Conservation (phyloP, 306 rosid genomes). For the Vachellia collinsii region DNA sequence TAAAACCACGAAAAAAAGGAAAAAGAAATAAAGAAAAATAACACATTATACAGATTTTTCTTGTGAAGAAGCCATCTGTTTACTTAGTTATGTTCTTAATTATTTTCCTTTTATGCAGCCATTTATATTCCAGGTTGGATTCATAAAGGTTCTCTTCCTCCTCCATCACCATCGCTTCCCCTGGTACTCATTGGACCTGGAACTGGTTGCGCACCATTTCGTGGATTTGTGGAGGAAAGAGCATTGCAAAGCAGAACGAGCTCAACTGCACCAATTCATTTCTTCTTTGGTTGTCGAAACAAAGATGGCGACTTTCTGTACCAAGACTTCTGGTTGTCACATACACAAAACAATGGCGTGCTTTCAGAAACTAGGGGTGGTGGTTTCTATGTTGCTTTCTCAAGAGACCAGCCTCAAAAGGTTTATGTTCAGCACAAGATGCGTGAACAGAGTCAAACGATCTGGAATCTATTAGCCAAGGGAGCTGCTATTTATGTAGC, state of each 20-base stretch:
- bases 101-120: slow-evolving; percentile 50
- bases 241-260: slow-evolving; percentile 55
- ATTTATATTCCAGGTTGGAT: slow-evolving; percentile 71
- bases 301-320: slow-evolving; percentile 75
- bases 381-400: slow-evolving; percentile 87
- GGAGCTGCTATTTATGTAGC: slow-evolving; percentile 90
- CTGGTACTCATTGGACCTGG: slow-evolving; percentile 92
- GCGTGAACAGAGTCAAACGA: slow-evolving; percentile 62
- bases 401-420: slow-evolving; percentile 80
- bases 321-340: slow-evolving; percentile 75
- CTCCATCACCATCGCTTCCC: slow-evolving; percentile 81
- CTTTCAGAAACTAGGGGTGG: slow-evolving; percentile 83
- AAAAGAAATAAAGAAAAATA: background rate
- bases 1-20: slow-evolving; percentile 31
- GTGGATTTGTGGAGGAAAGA: slow-evolving; percentile 86
- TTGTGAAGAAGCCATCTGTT: slow-evolving; percentile 9
- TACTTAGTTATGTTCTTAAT: slow-evolving; percentile 1
- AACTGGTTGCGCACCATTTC: slow-evolving; percentile 93
- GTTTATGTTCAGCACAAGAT: slow-evolving; percentile 94
- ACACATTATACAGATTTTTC: background rate
- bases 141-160: slow-evolving; percentile 78
- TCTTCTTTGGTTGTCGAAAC: slow-evolving; percentile 87
- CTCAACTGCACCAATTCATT: slow-evolving; percentile 70
- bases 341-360: slow-evolving; percentile 59
- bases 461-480: slow-evolving; percentile 69